Conservation (phyloP, 345 rosid species). For the Brassica nigra region DNA sequence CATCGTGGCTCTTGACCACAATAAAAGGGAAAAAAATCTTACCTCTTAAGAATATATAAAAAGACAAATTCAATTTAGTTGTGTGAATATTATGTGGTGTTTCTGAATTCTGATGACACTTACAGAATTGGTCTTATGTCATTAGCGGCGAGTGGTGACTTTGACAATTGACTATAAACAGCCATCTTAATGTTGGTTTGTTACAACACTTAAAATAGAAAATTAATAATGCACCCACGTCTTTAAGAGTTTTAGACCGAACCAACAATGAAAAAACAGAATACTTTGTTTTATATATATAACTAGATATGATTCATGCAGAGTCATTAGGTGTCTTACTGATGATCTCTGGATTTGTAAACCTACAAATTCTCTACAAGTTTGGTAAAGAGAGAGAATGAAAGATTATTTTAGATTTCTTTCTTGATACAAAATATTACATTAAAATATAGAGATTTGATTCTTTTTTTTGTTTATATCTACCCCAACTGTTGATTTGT, state of each 20-base stretch:
- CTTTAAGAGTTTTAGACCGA: constrained; percentile 32
- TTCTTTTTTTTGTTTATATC: not conserved
- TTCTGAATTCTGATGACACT: constrained; percentile 28
- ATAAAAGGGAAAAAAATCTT: not conserved
- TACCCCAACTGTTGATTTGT: not conserved
- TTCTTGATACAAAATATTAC: not conserved
- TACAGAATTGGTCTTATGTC: constrained; percentile 36
- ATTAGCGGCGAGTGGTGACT: constrained; percentile 33
- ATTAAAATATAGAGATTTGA: not conserved
- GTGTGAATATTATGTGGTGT: constrained; percentile 17
- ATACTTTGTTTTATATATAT: not conserved
- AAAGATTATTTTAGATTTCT: not conserved
- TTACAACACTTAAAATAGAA: not conserved
- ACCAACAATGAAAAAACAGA: constrained; percentile 12
- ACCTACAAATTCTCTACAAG: not conserved
- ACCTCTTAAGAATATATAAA: not conserved
- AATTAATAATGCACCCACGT: constrained; percentile 40
- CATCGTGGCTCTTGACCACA: not conserved
- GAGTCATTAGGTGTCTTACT: not conserved
- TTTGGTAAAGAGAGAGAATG: not conserved
- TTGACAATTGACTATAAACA: constrained; percentile 33
- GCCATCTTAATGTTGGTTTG: constrained; percentile 27
- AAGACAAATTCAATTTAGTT: constrained; percentile 7
- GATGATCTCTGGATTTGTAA: not conserved
- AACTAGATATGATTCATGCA: constrained; percentile 1